phyloP scores from a whole-genome alignment of 306 rosid species.

The Cotoneaster glaucophyllus region DNA sequence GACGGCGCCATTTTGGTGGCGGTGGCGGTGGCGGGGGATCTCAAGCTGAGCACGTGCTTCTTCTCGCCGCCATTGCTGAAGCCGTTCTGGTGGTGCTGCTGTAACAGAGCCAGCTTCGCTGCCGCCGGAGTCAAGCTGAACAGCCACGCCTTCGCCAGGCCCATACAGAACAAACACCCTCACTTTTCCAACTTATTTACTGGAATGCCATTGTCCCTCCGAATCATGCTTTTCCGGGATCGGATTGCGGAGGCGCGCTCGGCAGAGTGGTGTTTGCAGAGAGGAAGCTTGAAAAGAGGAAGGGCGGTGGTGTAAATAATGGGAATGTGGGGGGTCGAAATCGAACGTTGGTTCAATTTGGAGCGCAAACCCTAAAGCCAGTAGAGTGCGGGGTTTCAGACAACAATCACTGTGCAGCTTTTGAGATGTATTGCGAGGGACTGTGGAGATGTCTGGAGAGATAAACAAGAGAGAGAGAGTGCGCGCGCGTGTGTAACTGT shows the following conservation, averaged over 20 bases:
- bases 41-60: constrained; percentile 40
- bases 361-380: not conserved
- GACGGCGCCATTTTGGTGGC: constrained; percentile 11
- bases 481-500: not conserved
- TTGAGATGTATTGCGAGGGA: not conserved
- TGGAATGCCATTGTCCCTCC: constrained; percentile 11
- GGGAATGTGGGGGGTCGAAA: not conserved
- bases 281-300: not conserved
- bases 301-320: not conserved
- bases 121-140: constrained; percentile 50
- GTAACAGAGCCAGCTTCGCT: constrained; percentile 61
- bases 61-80: not conserved
- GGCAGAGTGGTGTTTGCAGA: not conserved
- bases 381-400: not conserved
- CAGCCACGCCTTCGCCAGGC: constrained; percentile 49
- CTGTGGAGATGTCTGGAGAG: not conserved
- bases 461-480: not conserved
- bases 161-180: constrained; percentile 31
- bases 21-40: constrained; percentile 29
- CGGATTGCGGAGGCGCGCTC: not conserved
- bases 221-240: not conserved
- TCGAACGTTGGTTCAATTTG: not conserved
- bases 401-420: not conserved
- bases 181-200: constrained; percentile 14
- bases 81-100: constrained; percentile 31